Base-by-base conservation (phyloP, 164 flowering plant species). In the Berberis thunbergii region DNA sequence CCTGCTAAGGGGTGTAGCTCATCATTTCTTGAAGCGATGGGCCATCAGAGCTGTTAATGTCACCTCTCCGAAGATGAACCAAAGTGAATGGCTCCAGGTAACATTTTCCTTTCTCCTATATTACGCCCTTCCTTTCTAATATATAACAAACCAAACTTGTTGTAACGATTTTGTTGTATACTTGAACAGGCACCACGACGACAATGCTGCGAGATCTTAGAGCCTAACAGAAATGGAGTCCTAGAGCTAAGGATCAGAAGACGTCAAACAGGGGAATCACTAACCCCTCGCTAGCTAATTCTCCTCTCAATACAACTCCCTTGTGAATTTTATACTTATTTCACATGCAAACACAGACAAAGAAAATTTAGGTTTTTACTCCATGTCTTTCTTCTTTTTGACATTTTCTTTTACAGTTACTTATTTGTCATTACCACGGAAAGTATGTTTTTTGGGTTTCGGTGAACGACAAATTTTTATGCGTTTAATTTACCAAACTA, bases 31-130 rank as follows among this genome's bases (percentile, higher is more conserved):
- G 41, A 58, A 1, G 78, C 72, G 0, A 38, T 55, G 70, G n/a
- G 75, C 69, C 13, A 62, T 78, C 5, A 7, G 72, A 11, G 68
- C 7, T 3, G 48, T 84, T 59, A 60, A 72, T 7, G 82, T 87
- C 43, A 65, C 77, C 1, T 72, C 85, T 50, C 7, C 74, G 0
- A 68, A 57, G 45, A 70, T 87, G 73, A 55, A 49, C 2, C 69
- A 71, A 1, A 41, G 66, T 54, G 58, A 61, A 39, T 84, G 89
- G 93, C 54, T 45, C 9, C 69, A 69, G 92, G 89, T 86, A 26
- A 69, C 3, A 7, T 39, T 44, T 1, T 26, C n/a, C 7, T 44
- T 38, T 53, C 7, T 60, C 13, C 53, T 42, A 2, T 41, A 4
- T 45, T n/a, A 43, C 13, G 1, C 2, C 40, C 45, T 43, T 3